phyloP scores from a whole-genome alignment of 2,329 filamentous ascomycete species.

The Ceratocystis ficicola region DNA sequence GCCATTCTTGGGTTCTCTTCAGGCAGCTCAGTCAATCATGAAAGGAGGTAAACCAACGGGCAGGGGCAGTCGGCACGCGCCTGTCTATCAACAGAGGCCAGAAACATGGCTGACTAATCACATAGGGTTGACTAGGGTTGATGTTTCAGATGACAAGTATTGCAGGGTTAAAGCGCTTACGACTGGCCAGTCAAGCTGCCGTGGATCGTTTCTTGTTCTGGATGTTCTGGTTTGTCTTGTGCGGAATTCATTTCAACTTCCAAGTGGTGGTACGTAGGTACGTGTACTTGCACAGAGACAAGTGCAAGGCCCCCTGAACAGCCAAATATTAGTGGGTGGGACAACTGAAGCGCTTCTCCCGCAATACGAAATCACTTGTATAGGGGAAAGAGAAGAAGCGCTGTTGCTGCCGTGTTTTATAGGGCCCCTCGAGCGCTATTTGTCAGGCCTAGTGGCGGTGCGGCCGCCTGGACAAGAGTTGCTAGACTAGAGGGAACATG shows the following conservation, averaged over 20 bases:
- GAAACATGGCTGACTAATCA: neutral
- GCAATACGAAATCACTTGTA: neutral
- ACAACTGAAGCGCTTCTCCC: neutral
- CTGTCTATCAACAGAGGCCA: neutral
- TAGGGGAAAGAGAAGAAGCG: no score
- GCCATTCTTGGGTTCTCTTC: constrained; percentile 27
- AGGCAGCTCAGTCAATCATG: neutral
- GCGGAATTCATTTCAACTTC: neutral
- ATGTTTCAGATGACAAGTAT: no score
- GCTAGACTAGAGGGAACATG: no score
- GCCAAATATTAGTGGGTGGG: neutral
- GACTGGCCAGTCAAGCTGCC: neutral
- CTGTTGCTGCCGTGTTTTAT: no score
- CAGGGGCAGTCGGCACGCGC: neutral
- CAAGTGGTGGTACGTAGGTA: neutral
- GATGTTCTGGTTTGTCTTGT: neutral
- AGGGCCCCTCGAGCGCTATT: no score
- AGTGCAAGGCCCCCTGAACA: neutral
- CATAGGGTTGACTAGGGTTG: neutral
- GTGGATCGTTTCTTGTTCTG: neutral
- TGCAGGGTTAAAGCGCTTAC: neutral
- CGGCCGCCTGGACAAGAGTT: no score
- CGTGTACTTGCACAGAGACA: neutral
- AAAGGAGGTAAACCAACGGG: neutral
- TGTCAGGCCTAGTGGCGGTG: no score